These are phyloP conservation scores for Viola pubescens DNA, from an alignment of 441 rosid genomes.

Conservation along the genomic window DNA sequence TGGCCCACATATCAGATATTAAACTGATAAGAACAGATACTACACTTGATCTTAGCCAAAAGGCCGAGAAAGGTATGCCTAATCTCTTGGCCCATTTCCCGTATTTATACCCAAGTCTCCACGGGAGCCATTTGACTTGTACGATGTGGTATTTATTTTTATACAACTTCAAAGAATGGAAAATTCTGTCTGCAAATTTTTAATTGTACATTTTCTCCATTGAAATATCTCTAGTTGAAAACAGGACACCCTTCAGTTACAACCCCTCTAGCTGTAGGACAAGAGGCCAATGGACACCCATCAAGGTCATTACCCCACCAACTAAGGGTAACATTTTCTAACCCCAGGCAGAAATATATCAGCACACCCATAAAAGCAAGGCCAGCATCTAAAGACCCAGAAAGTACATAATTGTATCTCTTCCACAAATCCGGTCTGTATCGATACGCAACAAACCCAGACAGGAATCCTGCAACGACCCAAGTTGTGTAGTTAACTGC, in stretches of 20 bases:
- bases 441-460: constrained; percentile 72
- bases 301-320: constrained; percentile 99
- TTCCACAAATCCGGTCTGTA: constrained; percentile 74
- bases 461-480: constrained; percentile 67
- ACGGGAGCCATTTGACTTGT: too few relatives aligned
- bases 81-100: too few relatives aligned
- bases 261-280: constrained; percentile 73
- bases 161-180: neutral
- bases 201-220: neutral
- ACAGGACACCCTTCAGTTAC: constrained; percentile 73
- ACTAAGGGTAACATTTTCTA: constrained; percentile 50
- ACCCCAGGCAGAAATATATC: constrained; percentile 72
- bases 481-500: constrained; percentile 95
- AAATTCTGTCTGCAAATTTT: neutral
- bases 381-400: constrained; percentile 88
- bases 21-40: constrained; percentile 50
- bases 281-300: constrained; percentile 78
- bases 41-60: constrained; percentile 64
- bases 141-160: too few relatives aligned
- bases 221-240: constrained; percentile 24
- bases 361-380: constrained; percentile 92
- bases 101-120: too few relatives aligned
- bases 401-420: constrained; percentile 77
- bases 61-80: constrained; percentile 49
- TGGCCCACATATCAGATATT: constrained; percentile 39